A percentile compares a stretch with the other conserved stretches of the same genome.
phyloP scores from a whole-genome alignment of 2,329 filamentous ascomycete genomes.

The Cordyceps cicadae region DNA sequence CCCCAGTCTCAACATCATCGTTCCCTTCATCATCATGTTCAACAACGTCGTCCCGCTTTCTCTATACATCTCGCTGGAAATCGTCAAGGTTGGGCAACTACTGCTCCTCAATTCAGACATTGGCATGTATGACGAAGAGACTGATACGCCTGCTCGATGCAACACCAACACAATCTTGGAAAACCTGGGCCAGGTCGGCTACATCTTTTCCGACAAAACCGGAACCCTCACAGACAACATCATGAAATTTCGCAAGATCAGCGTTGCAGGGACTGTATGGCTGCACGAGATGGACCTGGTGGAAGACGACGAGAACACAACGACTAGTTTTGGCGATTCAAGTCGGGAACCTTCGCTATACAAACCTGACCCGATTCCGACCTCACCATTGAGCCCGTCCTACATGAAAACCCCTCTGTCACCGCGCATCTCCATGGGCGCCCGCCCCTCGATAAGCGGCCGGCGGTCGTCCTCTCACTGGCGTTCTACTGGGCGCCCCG shows the following conservation, averaged over 20 bases:
- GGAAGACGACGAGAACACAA: constrained; percentile 15
- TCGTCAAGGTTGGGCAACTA: constrained; percentile 74
- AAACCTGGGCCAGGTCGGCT: constrained; percentile 82
- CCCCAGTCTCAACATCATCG: constrained; percentile 71
- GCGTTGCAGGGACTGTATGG: constrained; percentile 83
- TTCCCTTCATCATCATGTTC: constrained; percentile 91
- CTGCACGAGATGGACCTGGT: constrained; percentile 71
- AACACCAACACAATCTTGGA: constrained; percentile 94
- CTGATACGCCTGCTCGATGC: constrained; percentile 78
- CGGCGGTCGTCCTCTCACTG: constrained; percentile 42
- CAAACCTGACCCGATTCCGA: constrained; percentile 21
- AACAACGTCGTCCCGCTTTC: constrained; percentile 92
- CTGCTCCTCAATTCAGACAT: constrained; percentile 71
- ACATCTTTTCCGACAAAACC: constrained; percentile 91
- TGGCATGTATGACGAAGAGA: constrained; percentile 82
- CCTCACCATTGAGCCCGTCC: constrained; percentile 20
- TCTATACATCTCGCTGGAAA: constrained; percentile 82
- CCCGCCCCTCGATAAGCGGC: constrained; percentile 22
- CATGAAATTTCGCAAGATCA: constrained; percentile 93
- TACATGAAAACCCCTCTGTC: constrained; percentile 21
- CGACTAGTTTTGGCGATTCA: constrained; percentile 17
- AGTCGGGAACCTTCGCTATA: constrained; percentile 21
- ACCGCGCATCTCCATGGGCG: constrained; percentile 23
- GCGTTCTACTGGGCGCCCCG: constrained; percentile 40
- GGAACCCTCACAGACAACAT: constrained; percentile 90